phyloP scores from a whole-genome alignment of 169 alveolate species.

The Besnoitia besnoiti region DNA sequence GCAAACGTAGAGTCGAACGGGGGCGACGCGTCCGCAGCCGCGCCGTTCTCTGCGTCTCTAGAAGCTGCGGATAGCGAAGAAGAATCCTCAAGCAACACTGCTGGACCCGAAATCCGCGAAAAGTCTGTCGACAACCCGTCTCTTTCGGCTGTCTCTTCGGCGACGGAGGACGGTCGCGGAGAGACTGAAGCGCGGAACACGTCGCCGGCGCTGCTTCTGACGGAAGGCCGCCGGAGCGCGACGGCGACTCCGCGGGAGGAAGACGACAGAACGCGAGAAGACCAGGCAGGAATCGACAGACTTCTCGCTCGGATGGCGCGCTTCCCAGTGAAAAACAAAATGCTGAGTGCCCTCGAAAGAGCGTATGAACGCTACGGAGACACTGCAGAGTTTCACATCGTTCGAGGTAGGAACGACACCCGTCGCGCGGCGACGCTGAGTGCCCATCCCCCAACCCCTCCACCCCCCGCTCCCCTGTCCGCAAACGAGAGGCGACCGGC shows the following conservation, averaged over 20 bases:
- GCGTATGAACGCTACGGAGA: constrained; percentile 43
- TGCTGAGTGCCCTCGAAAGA: constrained; percentile 24
- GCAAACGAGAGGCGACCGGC: too few species aligned
- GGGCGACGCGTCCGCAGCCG: background rate
- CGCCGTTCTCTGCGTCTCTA: background rate
- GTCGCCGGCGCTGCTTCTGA: background rate
- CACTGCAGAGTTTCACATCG: constrained; percentile 3
- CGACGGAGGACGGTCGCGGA: background rate
- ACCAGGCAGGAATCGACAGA: background rate
- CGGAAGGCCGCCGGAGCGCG: background rate
- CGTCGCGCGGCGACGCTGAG: too few species aligned
- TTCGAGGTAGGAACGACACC: constrained; percentile 26
- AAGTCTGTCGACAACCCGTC: background rate
- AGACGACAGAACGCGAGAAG: background rate
- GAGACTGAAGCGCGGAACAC: background rate
- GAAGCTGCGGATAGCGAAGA: background rate
- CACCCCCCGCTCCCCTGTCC: too few species aligned
- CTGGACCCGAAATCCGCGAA: too few species aligned
- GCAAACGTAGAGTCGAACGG: background rate
- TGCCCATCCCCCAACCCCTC: too few species aligned
- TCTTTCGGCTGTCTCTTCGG: background rate
- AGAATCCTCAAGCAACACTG: too few species aligned
- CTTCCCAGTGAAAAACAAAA: constrained; percentile 33
- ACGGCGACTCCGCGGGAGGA: background rate
- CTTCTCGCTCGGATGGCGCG: background rate